Conservation (phyloP, 139 green algal genomes). For the Ostreobium quekettii region DNA sequence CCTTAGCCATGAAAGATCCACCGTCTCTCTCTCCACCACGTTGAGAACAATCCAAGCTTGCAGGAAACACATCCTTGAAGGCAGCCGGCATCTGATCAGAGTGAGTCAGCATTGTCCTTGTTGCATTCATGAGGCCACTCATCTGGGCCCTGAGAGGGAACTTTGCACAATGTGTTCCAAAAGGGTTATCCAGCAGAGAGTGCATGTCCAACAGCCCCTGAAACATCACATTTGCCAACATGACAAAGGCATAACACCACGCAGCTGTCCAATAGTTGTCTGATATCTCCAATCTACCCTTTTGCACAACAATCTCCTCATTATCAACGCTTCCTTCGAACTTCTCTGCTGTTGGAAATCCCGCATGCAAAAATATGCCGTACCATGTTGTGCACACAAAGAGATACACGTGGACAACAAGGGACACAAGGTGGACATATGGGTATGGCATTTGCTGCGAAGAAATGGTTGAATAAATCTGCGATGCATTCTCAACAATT, state of each 20-base stretch:
- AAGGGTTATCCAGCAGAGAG: conserved; percentile 18
- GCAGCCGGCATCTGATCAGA: not conserved
- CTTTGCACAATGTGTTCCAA: conserved; percentile 17
- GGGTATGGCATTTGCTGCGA: conserved; percentile 28
- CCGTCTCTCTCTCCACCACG: too few species aligned
- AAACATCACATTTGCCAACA: conserved; percentile 21
- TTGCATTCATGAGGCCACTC: conserved; percentile 7
- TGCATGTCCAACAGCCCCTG: conserved; percentile 19
- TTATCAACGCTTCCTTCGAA: not conserved
- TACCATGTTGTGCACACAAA: conserved; percentile 24
- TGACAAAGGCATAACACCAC: conserved; percentile 22
- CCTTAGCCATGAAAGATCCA: too few species aligned
- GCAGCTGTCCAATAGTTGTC: conserved; percentile 15
- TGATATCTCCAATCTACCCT: not conserved
- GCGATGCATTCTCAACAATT: conserved; percentile 20
- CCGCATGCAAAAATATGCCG: conserved; percentile 20
- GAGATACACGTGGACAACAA: conserved; percentile 26
- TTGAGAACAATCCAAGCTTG: too few species aligned
- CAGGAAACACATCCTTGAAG: conserved; percentile 7
- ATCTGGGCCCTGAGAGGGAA: conserved; percentile 16
- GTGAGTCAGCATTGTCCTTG: conserved; percentile 5
- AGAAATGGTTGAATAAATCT: conserved; percentile 26
- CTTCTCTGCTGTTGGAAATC: not conserved
- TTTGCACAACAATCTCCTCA: not conserved
- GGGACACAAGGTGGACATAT: conserved; percentile 29